Percentiles rank a stretch among this genome's conserved stretches.
Conservation (phyloP, 768 basidiomycete genomes). For the Mycena galericulata region DNA sequence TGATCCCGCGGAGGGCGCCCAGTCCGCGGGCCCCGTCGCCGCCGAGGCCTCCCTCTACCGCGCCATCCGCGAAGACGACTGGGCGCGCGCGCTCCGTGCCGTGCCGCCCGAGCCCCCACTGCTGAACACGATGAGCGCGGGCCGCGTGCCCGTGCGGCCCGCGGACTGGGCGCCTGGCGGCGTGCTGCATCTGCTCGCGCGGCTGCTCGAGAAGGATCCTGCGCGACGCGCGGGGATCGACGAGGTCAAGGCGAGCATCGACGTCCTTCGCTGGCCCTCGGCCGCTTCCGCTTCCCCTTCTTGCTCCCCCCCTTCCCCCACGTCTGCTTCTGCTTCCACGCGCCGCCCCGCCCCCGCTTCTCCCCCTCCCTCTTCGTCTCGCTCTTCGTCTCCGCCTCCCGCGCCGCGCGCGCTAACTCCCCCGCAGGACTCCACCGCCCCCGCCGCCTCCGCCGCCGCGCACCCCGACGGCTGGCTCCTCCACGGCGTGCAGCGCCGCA, state of each 20-base stretch:
- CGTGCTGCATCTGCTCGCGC: slow-evolving; percentile 16
- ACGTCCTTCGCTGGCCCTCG: background rate
- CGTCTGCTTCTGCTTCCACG: background rate
- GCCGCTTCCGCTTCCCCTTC: background rate
- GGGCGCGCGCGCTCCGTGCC: slow-evolving; percentile 2
- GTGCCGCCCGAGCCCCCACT: too few species aligned
- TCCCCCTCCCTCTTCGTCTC: too few species aligned
- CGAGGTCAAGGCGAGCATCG: slow-evolving; percentile 23
- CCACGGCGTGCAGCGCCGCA: slow-evolving; percentile 18
- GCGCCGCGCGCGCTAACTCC: too few species aligned
- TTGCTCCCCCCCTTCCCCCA: background rate
- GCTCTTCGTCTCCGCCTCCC: too few species aligned
- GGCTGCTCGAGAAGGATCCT: slow-evolving; percentile 20
- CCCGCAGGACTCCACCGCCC: slow-evolving; percentile 2
- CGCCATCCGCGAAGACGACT: slow-evolving; percentile 22
- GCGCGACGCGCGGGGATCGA: slow-evolving; percentile 9
- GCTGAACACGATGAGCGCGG: slow-evolving; percentile 13
- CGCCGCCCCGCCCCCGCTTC: background rate
- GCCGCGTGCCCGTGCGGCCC: background rate
- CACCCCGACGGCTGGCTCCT: slow-evolving; percentile 28
- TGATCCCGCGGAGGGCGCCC: slow-evolving; percentile 36
- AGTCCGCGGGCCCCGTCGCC: slow-evolving; percentile 1
- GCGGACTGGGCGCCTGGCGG: slow-evolving; percentile 12
- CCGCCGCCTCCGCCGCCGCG: too few species aligned
- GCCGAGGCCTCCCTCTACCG: slow-evolving; percentile 24